Evolutionary conservation across 306 rosid species (phyloP).

Genomic region (Albizia julibrissin): DNA sequence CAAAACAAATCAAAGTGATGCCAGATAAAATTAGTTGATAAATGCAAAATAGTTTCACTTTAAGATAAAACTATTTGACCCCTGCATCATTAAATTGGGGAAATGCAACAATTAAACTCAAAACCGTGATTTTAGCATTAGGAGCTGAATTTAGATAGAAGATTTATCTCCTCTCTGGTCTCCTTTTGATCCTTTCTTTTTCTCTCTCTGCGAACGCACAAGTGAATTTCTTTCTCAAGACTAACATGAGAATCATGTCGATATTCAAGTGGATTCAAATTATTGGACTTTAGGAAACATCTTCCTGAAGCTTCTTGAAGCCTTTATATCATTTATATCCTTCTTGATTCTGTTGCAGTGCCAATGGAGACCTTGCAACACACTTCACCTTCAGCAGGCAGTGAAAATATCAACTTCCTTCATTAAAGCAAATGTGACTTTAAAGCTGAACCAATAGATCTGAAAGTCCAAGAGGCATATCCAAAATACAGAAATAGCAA

Average conservation of each 20-base stretch:
- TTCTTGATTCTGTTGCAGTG: not conserved
- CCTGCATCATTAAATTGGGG: not conserved
- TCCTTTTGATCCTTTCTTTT: not conserved
- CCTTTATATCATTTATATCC: not conserved
- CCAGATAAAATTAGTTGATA: not conserved
- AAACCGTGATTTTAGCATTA: not conserved
- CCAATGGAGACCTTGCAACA: slow-evolving; percentile 1
- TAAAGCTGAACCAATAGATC: not conserved
- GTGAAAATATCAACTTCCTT: not conserved
- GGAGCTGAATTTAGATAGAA: slow-evolving; percentile 3
- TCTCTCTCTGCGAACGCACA: not conserved
- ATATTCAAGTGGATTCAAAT: slow-evolving; percentile 1
- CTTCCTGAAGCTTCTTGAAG: slow-evolving; percentile 12
- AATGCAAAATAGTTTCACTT: not conserved
- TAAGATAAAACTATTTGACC: not conserved
- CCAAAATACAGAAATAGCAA: not conserved
- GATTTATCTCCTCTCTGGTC: not conserved
- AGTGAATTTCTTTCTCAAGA: slow-evolving; percentile 9
- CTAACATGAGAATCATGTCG: not conserved
- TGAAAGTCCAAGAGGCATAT: not conserved
- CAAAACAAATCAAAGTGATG: not conserved
- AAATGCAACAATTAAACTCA: not conserved
- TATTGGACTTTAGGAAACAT: not conserved
- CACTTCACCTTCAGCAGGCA: slow-evolving; percentile 9
- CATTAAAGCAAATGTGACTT: not conserved